Percentiles rank a stretch among this genome's conserved stretches.
phyloP scores from a whole-genome alignment of 495 filamentous ascomycete species.

The Penicillium bialowiezense region DNA sequence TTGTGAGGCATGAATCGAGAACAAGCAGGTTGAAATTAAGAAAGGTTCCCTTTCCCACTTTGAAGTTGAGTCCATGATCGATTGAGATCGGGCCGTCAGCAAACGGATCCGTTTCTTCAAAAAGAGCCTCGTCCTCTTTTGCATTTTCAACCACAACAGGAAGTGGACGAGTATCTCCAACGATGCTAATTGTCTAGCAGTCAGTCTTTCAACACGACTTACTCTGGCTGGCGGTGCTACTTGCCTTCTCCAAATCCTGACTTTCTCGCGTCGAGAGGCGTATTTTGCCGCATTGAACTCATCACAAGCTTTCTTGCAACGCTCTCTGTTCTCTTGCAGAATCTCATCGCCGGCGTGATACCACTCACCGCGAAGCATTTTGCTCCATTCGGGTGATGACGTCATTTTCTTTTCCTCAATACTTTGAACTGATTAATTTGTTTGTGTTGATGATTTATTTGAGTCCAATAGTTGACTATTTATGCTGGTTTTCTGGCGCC shows the following conservation, averaged over 20 bases:
- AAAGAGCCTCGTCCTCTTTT: constrained; percentile 53
- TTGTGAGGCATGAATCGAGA: constrained; percentile 67
- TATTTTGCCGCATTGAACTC: constrained; percentile 54
- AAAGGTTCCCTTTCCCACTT: constrained; percentile 57
- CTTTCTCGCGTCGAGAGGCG: constrained; percentile 42
- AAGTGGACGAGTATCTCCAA: too few relatives aligned
- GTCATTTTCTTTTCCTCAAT: background rate
- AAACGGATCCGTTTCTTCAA: constrained; percentile 52
- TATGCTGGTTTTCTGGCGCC: too few relatives aligned
- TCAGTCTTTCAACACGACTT: too few relatives aligned
- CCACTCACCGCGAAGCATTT: constrained; percentile 14
- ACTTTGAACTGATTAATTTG: too few relatives aligned
- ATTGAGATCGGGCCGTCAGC: constrained; percentile 58
- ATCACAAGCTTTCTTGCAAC: constrained; percentile 49
- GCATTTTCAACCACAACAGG: constrained; percentile 38
- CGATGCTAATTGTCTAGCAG: too few relatives aligned
- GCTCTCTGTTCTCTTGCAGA: constrained; percentile 43
- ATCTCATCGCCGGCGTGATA: constrained; percentile 42
- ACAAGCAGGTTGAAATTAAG: constrained; percentile 66
- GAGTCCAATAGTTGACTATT: too few relatives aligned
- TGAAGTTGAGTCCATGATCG: constrained; percentile 66
- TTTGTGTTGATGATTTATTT: too few relatives aligned
- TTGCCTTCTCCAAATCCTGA: constrained; percentile 55
- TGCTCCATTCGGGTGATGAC: constrained; percentile 5
- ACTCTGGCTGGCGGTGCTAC: too few relatives aligned